Evolutionary conservation across 768 basidiomycete species (phyloP).

Genomic region (Suillus fuscotomentosus): DNA sequence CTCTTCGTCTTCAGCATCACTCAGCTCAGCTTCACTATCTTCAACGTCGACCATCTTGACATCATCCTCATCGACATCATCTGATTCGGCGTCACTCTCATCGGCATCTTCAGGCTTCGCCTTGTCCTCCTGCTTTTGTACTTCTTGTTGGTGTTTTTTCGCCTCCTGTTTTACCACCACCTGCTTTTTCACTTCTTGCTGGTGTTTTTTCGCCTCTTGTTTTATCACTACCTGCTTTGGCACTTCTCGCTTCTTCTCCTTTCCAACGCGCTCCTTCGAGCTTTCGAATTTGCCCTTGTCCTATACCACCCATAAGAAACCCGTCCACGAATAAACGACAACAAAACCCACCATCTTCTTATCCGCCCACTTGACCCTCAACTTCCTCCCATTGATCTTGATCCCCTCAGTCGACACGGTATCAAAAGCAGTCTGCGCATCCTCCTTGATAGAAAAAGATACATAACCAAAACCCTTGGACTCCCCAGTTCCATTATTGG

Average conservation of each 20-base stretch:
- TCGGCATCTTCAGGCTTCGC: constrained; percentile 30
- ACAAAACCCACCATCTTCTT: constrained; percentile 52
- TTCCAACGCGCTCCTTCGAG: constrained; percentile 40
- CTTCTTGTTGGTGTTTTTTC: constrained; percentile 34
- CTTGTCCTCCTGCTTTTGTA: constrained; percentile 33
- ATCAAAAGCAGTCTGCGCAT: constrained; percentile 74
- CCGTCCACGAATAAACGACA: not conserved
- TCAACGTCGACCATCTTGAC: constrained; percentile 25
- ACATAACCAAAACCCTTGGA: constrained; percentile 98
- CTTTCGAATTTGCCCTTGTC: not conserved
- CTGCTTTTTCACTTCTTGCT: constrained; percentile 42
- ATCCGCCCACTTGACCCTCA: constrained; percentile 81
- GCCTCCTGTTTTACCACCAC: constrained; percentile 18
- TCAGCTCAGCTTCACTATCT: constrained; percentile 19
- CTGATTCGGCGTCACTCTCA: constrained; percentile 29
- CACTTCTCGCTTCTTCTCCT: constrained; percentile 48
- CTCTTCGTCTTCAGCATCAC: constrained; percentile 38
- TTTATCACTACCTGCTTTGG: constrained; percentile 65
- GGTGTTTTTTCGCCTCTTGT: constrained; percentile 44
- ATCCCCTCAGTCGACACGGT: constrained; percentile 66
- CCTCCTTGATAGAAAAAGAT: constrained; percentile 85
- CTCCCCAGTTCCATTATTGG: constrained; percentile 65
- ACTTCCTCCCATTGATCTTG: constrained; percentile 59
- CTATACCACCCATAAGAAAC: not conserved
- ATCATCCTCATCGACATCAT: constrained; percentile 19